Base-by-base conservation (phyloP, 768 basidiomycete species). In the Boletus insuetus region DNA sequence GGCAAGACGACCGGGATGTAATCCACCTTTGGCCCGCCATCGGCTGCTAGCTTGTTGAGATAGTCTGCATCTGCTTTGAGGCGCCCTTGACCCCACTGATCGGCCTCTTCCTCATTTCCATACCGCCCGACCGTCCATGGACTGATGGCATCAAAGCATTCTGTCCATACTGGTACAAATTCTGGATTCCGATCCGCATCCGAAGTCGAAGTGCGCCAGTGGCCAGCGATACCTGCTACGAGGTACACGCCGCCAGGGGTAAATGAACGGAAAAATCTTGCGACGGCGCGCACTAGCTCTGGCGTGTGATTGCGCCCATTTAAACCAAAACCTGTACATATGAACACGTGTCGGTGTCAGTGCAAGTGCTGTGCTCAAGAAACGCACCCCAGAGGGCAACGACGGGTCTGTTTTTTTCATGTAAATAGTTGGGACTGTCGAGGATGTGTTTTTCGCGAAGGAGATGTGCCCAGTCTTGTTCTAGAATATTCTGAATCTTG, bases 1-100 rank as follows among this genome's bases (percentile, higher is more conserved):
- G 91, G 91, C 53, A 87, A 79, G 6, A 92, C 82, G 10, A 91
- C 88, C 2, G 91, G 91, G n/a, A 92, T 79, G 66, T 91, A 93
- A 67, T 90, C 87, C 20, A 91, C 76, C 64, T 79, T 85, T 61
- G 77, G 77, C 26, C 72, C 71, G 8, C 66, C 65, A 49, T 75
- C 72, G 40, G 80, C 76, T 57, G 76, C 79, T 20, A 79, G 74
- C 51, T 71, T 71, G 62, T 71, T 79, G 42, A 94, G 74, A 26
- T 84, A 68, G 39, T 84, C 82, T 3, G 83, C 70, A 67, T 94
- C 91, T 0, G 73, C 79, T 49, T 80, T 83, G 69, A 89, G 82
- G 46, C 79, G 83, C 11, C 77, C 76, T 61, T 82, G 77, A 9
- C 82, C 82, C 68, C 85, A 91, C 7, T 68, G 56, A 50, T 90